These are phyloP conservation scores for Xylaria sp. DNA, from an alignment of 2,329 filamentous ascomycete genomes.

Conservation along the genomic window DNA sequence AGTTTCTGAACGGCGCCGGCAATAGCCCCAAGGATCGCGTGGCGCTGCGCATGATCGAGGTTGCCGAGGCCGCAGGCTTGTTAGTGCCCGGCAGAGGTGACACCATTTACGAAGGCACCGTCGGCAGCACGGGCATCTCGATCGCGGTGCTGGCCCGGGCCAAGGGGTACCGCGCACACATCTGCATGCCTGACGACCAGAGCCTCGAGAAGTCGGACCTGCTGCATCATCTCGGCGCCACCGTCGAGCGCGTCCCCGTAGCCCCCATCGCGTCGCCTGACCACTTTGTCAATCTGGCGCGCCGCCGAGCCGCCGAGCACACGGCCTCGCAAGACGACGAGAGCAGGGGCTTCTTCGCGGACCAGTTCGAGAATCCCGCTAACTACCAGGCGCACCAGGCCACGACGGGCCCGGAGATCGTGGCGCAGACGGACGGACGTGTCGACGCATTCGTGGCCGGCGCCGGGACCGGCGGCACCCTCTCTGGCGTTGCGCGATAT, in stretches of 20 bases:
- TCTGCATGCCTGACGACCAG: constrained; percentile 97
- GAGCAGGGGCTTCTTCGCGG: constrained; percentile 89
- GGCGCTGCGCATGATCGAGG: constrained; percentile 85
- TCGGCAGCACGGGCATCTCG: constrained; percentile 95
- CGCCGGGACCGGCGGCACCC: constrained; percentile 93
- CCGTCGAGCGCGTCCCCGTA: constrained; percentile 90
- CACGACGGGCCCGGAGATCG: constrained; percentile 91
- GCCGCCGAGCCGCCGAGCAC: constrained; percentile 79
- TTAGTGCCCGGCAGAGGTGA: constrained; percentile 85
- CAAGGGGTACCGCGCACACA: constrained; percentile 89
- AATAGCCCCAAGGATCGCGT: constrained; percentile 96
- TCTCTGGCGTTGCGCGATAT: constrained; percentile 85
- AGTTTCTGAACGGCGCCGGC: constrained; percentile 95
- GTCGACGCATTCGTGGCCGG: constrained; percentile 92
- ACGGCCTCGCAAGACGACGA: constrained; percentile 65
- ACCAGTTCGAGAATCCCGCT: constrained; percentile 92
- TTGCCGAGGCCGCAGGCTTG: constrained; percentile 81
- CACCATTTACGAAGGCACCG: constrained; percentile 96
- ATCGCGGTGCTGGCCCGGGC: constrained; percentile 89
- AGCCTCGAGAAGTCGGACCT: constrained; percentile 88
- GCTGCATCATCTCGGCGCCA: constrained; percentile 87
- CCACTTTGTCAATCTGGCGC: constrained; percentile 94
- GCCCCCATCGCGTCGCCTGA: constrained; percentile 92
- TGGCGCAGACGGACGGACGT: constrained; percentile 75
- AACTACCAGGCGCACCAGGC: constrained; percentile 88